These are phyloP conservation scores for Trichomonas gallinae DNA, from an alignment of 208 protist species.

Conservation along the genomic window DNA sequence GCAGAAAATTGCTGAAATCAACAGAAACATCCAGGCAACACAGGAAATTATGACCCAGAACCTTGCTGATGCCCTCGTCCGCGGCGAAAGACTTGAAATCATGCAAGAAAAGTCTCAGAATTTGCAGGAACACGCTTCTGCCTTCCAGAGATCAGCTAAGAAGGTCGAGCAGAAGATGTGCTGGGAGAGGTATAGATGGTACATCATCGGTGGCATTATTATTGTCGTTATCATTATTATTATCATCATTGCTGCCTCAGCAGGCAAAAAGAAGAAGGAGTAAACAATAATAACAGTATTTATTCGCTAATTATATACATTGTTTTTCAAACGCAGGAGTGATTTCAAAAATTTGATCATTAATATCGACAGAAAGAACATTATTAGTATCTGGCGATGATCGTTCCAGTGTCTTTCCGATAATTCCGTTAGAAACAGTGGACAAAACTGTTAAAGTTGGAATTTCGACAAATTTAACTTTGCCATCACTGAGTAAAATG, in stretches of 20 bases:
- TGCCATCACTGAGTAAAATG: not conserved
- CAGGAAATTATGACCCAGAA: not conserved
- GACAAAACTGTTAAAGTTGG: not conserved
- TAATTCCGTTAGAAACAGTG: not conserved
- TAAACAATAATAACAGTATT: not conserved
- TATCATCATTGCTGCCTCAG: not conserved
- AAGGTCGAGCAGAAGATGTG: not conserved
- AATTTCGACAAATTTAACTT: not conserved
- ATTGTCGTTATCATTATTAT: not conserved
- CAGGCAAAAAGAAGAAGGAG: not conserved
- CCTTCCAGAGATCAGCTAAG: not conserved
- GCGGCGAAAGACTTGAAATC: not conserved
- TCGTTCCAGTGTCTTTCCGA: not conserved
- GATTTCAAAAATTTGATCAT: not conserved
- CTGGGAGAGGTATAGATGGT: not conserved
- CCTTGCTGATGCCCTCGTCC: not conserved
- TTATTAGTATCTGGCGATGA: not conserved
- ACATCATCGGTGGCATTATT: not conserved
- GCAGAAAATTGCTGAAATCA: not conserved
- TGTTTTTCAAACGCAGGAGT: not conserved
- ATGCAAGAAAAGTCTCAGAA: not conserved
- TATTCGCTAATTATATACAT: not conserved
- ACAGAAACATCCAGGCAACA: not conserved
- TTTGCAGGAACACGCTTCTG: not conserved
- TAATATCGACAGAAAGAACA: not conserved